Percentiles rank a stretch among this genome's conserved stretches.
Conservation (phyloP, 2,329 filamentous ascomycete genomes). For the Tympanopsis confertula region DNA sequence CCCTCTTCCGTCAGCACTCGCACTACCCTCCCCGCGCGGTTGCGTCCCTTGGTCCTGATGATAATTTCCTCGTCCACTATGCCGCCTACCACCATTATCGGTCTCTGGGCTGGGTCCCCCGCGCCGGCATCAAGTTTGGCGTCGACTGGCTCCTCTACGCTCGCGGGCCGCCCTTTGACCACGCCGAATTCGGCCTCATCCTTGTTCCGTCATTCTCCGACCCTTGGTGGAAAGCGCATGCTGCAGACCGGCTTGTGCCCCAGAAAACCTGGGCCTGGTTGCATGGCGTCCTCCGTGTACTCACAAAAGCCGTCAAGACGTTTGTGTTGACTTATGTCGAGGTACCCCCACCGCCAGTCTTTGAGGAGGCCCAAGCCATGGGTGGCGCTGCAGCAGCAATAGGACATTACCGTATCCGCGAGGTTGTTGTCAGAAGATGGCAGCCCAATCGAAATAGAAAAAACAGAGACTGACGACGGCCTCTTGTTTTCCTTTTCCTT, state of each 20-base stretch:
- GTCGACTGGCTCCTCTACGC: slow-evolving; percentile 92
- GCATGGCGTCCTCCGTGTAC: slow-evolving; percentile 78
- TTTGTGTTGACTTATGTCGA: slow-evolving; percentile 86
- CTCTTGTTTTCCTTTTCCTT: too few relatives aligned
- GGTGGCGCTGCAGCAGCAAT: slow-evolving; percentile 52
- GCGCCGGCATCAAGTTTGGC: slow-evolving; percentile 86
- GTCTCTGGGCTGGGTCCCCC: slow-evolving; percentile 86
- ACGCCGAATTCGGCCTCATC: slow-evolving; percentile 83
- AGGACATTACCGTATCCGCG: slow-evolving; percentile 62
- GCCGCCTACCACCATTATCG: slow-evolving; percentile 92
- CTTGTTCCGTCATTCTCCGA: slow-evolving; percentile 70
- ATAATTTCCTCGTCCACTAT: slow-evolving; percentile 77
- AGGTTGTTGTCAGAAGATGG: slow-evolving; percentile 75
- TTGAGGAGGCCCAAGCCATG: slow-evolving; percentile 24
- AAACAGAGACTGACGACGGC: too few relatives aligned
- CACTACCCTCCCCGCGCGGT: slow-evolving; percentile 48
- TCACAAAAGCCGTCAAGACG: slow-evolving; percentile 82
- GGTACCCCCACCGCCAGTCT: slow-evolving; percentile 56
- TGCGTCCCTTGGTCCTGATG: slow-evolving; percentile 53
- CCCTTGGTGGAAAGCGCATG: slow-evolving; percentile 57
- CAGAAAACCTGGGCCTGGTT: slow-evolving; percentile 66
- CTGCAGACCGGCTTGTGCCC: slow-evolving; percentile 33
- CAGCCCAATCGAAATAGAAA: slow-evolving; percentile 61
- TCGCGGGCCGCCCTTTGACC: slow-evolving; percentile 83
- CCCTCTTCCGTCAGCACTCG: slow-evolving; percentile 56